These are phyloP conservation scores for Thalassiosira mediterranea DNA, from an alignment of 352 stramenopile species.

Conservation along the genomic window DNA sequence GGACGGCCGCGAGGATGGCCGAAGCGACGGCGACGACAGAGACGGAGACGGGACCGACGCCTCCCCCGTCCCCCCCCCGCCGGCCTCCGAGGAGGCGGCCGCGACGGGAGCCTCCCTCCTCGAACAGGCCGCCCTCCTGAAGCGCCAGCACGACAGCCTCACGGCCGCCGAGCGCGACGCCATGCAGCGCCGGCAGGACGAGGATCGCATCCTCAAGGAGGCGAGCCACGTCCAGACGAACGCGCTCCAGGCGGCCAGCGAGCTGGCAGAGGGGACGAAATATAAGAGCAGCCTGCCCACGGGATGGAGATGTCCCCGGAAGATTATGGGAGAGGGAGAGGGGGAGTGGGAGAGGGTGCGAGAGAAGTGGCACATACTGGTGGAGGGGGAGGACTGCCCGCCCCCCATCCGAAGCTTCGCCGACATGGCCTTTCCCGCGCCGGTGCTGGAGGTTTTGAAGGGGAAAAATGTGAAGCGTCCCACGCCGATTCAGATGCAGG, in stretches of 20 bases:
- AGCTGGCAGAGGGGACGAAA: slow-evolving; percentile 90
- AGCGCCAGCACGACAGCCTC: slow-evolving; percentile 54
- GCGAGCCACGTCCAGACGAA: slow-evolving; percentile 95
- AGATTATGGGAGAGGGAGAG: slow-evolving; percentile 88
- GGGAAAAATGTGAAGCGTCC: slow-evolving; percentile 95
- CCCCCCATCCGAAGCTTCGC: slow-evolving; percentile 96
- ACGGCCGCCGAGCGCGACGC: slow-evolving; percentile 56
- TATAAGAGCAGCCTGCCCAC: slow-evolving; percentile 90
- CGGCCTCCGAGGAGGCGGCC: not conserved
- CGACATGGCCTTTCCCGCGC: slow-evolving; percentile 95
- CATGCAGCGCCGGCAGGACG: slow-evolving; percentile 71
- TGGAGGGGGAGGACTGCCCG: slow-evolving; percentile 94
- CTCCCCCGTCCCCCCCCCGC: not conserved
- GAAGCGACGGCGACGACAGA: slow-evolving; percentile 5
- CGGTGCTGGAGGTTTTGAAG: slow-evolving; percentile 91
- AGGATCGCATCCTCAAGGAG: slow-evolving; percentile 94
- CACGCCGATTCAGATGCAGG: slow-evolving; percentile 98
- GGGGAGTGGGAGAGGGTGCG: slow-evolving; percentile 90
- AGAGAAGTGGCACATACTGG: slow-evolving; percentile 98
- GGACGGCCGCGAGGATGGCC: slow-evolving; percentile 8
- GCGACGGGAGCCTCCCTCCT: slow-evolving; percentile 60
- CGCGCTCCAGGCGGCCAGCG: slow-evolving; percentile 91
- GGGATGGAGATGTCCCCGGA: slow-evolving; percentile 90
- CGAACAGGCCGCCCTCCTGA: slow-evolving; percentile 70
- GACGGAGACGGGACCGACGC: slow-evolving; percentile 6